Percentiles rank a stretch among this genome's conserved stretches.
These are phyloP conservation scores for Calonectria pseudoturangicola DNA, from an alignment of 2,329 filamentous ascomycete species.

Conservation along the genomic window DNA sequence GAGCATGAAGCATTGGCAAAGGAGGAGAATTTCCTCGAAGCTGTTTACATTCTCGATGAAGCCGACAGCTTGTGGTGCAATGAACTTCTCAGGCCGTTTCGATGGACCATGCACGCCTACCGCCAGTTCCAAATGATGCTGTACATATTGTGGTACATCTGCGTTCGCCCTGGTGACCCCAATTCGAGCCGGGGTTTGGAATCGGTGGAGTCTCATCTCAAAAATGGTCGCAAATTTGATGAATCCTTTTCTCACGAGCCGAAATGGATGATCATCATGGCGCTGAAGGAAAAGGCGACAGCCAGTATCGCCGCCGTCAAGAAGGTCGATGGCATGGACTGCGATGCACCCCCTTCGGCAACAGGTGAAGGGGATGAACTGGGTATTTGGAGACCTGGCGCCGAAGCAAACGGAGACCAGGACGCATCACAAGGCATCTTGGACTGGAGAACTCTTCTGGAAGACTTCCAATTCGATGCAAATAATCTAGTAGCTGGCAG, in stretches of 20 bases:
- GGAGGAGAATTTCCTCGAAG: slow-evolving; percentile 59
- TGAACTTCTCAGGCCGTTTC: slow-evolving; percentile 61
- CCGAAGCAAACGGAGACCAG: slow-evolving; percentile 10
- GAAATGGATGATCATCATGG: slow-evolving; percentile 58
- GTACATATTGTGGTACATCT: slow-evolving; percentile 66
- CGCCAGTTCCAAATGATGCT: slow-evolving; percentile 66
- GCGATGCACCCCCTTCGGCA: not conserved
- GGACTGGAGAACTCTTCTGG: slow-evolving; percentile 56
- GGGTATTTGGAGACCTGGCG: not conserved
- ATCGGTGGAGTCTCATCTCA: slow-evolving; percentile 43
- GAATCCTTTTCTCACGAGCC: slow-evolving; percentile 38
- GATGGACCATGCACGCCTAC: slow-evolving; percentile 63
- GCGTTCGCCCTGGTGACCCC: slow-evolving; percentile 59
- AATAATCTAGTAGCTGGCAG: slow-evolving; percentile 33
- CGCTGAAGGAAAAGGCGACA: slow-evolving; percentile 56
- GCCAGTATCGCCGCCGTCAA: slow-evolving; percentile 46
- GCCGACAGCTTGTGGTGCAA: slow-evolving; percentile 56
- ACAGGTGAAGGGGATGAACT: not conserved
- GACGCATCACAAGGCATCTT: slow-evolving; percentile 45
- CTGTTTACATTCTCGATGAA: slow-evolving; percentile 59
- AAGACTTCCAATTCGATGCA: slow-evolving; percentile 56
- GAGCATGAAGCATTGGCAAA: slow-evolving; percentile 50
- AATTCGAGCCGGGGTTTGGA: slow-evolving; percentile 59
- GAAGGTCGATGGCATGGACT: not conserved
- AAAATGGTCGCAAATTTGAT: slow-evolving; percentile 13